Base-by-base conservation (phyloP, 2,329 filamentous ascomycete species). In the Fusarium devonianum region DNA sequence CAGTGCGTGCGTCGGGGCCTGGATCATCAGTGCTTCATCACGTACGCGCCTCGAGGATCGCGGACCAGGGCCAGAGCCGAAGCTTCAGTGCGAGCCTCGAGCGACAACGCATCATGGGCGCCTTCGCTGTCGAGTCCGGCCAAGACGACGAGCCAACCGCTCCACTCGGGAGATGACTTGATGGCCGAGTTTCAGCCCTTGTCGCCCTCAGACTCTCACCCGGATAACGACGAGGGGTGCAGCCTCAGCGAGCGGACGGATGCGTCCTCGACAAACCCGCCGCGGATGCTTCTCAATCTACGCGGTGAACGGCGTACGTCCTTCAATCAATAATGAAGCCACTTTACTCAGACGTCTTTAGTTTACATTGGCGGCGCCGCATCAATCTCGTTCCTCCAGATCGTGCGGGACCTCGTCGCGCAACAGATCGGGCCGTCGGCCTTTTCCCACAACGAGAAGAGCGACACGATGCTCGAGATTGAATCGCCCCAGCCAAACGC, bases 331-430 rank as follows among this genome's bases (percentile, higher is more conserved):
- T 7, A 3, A 2, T 46, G 21, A 1, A 1, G 1, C n/a, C 36
- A 6, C 13, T 18, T 6, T 37, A 2, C 33, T 64, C 1, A 60
- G 12, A 3, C 9, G 1, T 5, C 2, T 4, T 2, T 25, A 80
- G 75, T 80, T 0, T 80, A 76, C 38, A 71, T 80, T 36, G 75
- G 78, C n/a, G 70, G 75, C n/a, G 76, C 75, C 8, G 78, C 78
- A 1, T 76, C 78, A 0, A 67, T 85, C 11, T 83, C 81, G 0
- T 84, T 84, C 48, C 66, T 84, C 1, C 79, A 83, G 47, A 60
- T 46, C 62, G 67, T 65, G 5, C 49, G 63, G 1, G 60, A 62
- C 19, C 32, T 64, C 4, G 63, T 66, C 0, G 56, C 64, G 0
- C 58, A 66, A 1, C 62, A 66, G 16, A 66, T 66, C 11, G 63